These are phyloP conservation scores for Neurospora tetrasperma DNA, from an alignment of 495 filamentous ascomycete genomes.

Conservation along the genomic window DNA sequence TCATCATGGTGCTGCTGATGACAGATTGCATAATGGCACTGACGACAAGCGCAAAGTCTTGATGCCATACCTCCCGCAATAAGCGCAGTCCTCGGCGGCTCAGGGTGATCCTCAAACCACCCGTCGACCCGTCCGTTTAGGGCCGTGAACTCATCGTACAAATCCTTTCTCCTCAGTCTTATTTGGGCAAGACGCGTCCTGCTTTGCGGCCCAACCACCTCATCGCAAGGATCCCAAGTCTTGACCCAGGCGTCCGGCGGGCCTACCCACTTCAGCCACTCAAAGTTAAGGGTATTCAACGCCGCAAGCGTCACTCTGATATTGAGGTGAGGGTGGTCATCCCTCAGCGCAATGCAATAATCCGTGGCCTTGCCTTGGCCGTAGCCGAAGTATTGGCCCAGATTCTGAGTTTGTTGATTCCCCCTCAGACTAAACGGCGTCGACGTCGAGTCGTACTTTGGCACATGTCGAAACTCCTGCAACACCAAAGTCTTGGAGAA, in stretches of 20 bases:
- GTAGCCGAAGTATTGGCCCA: not conserved
- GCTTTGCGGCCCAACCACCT: not conserved
- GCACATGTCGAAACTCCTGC: not conserved
- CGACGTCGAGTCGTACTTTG: not conserved
- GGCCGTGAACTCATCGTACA: not conserved
- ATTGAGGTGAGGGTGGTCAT: not conserved
- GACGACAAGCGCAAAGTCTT: not conserved
- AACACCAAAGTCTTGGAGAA: not conserved
- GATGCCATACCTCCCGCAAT: not conserved
- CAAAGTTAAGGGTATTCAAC: not conserved
- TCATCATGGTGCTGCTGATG: not conserved
- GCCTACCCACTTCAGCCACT: not conserved
- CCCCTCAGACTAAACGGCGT: not conserved
- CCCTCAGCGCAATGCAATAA: not conserved
- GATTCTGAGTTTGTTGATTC: not conserved
- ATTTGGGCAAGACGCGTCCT: not conserved
- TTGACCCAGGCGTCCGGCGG: not conserved
- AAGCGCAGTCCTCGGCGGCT: not conserved
- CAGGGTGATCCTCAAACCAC: not conserved
- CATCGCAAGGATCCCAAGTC: not conserved
- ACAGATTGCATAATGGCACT: not conserved
- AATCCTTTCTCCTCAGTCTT: not conserved
- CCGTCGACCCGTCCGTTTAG: not conserved
- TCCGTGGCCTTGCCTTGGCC: not conserved
- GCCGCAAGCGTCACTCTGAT: not conserved